Conservation (phyloP, 768 basidiomycete species). For the Tephrocybe rancida region DNA sequence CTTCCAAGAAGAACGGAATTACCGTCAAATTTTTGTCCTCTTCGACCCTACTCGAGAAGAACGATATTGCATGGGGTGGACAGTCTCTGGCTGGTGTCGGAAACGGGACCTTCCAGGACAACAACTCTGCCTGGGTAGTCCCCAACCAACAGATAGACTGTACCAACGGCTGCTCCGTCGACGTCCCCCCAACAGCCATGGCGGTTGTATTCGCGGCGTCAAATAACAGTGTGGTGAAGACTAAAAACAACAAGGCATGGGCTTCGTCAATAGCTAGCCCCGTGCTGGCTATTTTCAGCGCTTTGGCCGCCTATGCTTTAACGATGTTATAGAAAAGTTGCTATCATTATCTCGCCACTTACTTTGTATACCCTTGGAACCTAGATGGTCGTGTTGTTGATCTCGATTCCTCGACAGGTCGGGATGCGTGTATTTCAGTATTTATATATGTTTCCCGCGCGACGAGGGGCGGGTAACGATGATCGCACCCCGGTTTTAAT, state of each 20-base stretch:
- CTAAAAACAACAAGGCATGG: not conserved
- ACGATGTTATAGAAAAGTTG: constrained; percentile 2
- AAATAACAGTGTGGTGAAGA: not conserved
- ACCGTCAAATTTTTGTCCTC: constrained; percentile 53
- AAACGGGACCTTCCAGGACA: constrained; percentile 37
- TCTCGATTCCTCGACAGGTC: no score
- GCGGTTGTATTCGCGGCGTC: constrained; percentile 44
- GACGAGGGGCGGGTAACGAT: no score
- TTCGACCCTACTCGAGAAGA: constrained; percentile 46
- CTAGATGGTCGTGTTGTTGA: no score
- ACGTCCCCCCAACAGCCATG: constrained; percentile 50
- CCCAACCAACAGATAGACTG: constrained; percentile 41
- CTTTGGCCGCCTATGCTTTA: constrained; percentile 1
- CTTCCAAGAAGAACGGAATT: constrained; percentile 24
- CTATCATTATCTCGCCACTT: no score
- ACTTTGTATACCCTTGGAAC: no score
- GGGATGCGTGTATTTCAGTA: no score
- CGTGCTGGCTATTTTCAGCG: not conserved
- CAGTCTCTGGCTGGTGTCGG: constrained; percentile 46
- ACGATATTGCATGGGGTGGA: constrained; percentile 63
- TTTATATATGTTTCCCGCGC: no score
- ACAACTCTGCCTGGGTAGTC: constrained; percentile 34
- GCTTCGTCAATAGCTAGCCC: not conserved
- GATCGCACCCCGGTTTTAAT: no score
- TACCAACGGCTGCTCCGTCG: constrained; percentile 44